Base-by-base conservation (phyloP, 208 protist genomes). In the Herpetomonas tarakana region DNA sequence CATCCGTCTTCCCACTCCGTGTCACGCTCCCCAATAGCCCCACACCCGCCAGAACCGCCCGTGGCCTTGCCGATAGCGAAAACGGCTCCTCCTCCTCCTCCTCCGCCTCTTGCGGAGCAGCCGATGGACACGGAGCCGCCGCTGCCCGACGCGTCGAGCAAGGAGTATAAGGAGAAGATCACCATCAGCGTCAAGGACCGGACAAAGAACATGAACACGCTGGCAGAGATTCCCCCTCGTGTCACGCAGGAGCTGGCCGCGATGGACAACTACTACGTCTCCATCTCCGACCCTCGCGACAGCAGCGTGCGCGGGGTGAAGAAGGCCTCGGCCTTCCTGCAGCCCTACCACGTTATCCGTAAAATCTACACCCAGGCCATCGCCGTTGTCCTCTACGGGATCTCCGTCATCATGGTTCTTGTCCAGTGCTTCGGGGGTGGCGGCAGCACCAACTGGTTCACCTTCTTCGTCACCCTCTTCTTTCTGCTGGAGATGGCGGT, bases 231-330 rank as follows among this genome's bases (percentile, higher is more conserved):
- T 19, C 46, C 78, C 0, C 57, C 28, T 26, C 52, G 62, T n/a
- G 63, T 71, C 2, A 76, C 78, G 4, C 52, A 72, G 29, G 44
- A 52, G 3, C 52, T 86, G 11, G 65, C 69, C 7, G 31, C 51
- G 30, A 65, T 58, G 9, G 58, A 81, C 62, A 86, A 86, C 71
- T 86, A 81, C 65, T 76, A 69, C 26, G 74, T 86, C 28, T 86
- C 78, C 35, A 71, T 86, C 19, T 68, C 74, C 16, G 70, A 81
- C 62, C 78, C 78, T 14, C 59, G 60, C n/a, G 63, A 76, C 52
- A 52, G 74, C 46, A 21, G 30, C 21, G 63, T 78, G 39, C 25
- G 46, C 29, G 18, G 12, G 27, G 26, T 22, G 6, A 26, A n/a
- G 14, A 24, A 21, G 24, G 3, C 6, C 47, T 45, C 65, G 6